A percentile compares a stretch with the other conserved stretches of the same genome.
phyloP scores from a whole-genome alignment of 2,329 filamentous ascomycete genomes.

The Penicillium hesseltinei region DNA sequence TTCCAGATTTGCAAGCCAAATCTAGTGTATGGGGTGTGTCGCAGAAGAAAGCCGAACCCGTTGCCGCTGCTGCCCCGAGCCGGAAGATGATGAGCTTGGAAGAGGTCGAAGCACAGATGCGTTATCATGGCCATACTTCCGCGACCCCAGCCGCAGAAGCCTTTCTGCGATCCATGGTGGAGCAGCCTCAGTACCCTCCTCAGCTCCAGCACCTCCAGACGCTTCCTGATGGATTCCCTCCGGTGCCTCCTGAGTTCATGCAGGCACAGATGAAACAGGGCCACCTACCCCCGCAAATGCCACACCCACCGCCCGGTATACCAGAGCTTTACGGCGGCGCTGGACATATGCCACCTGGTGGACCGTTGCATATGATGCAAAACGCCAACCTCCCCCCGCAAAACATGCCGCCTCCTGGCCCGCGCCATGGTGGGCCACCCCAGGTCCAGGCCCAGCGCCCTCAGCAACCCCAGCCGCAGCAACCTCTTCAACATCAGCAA shows the following conservation, averaged over 20 bases:
- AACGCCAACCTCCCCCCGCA: constrained; percentile 67
- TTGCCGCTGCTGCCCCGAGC: constrained; percentile 34
- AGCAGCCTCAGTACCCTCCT: constrained; percentile 30
- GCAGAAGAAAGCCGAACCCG: constrained; percentile 37
- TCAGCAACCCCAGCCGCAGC: constrained; percentile 31
- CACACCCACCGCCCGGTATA: constrained; percentile 41
- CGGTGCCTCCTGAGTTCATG: constrained; percentile 48
- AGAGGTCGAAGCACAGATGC: constrained; percentile 93
- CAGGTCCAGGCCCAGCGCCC: constrained; percentile 38
- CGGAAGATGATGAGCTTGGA: constrained; percentile 91
- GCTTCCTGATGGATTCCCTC: constrained; percentile 32
- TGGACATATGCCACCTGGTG: constrained; percentile 47
- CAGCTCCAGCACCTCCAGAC: constrained; percentile 35
- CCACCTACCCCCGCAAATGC: constrained; percentile 36
- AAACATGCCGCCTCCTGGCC: constrained; percentile 37
- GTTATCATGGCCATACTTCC: constrained; percentile 55
- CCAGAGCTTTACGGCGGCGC: constrained; percentile 45
- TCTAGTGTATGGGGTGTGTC: constrained; percentile 85
- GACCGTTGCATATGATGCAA: constrained; percentile 74
- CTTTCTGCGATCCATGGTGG: constrained; percentile 29
- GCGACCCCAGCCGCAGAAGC: constrained; percentile 27
- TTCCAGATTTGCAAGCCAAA: constrained; percentile 88
- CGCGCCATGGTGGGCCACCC: constrained; percentile 38
- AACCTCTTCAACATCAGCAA: constrained; percentile 35
- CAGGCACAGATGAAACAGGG: constrained; percentile 42